Conservation (phyloP, 176 grass and related monocot species). For the Panicum miliaceum region DNA sequence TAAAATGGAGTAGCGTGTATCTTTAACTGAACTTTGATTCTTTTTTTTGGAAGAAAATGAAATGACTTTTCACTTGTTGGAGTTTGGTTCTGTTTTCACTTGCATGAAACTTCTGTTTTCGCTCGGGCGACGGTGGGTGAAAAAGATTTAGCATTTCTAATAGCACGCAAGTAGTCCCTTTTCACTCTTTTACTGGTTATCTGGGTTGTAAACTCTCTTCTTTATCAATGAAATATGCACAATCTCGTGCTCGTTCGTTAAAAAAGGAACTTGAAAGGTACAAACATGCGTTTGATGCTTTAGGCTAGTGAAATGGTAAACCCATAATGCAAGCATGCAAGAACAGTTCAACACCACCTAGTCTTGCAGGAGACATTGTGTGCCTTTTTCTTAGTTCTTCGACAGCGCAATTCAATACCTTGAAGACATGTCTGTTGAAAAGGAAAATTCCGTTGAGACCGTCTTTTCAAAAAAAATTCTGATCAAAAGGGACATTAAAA, state of each 20-base stretch:
- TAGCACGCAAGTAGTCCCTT: too few relatives aligned
- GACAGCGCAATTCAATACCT: not conserved
- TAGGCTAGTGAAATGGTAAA: slow-evolving; percentile 47
- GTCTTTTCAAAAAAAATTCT: slow-evolving; percentile 5
- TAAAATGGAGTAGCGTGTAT: slow-evolving; percentile 1
- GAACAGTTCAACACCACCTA: slow-evolving; percentile 29
- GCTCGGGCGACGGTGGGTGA: too few relatives aligned
- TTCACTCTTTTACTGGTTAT: too few relatives aligned
- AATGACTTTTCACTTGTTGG: not conserved
- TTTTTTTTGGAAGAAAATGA: slow-evolving; percentile 21
- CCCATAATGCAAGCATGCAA: slow-evolving; percentile 24
- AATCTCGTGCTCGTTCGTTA: too few relatives aligned
- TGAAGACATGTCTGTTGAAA: slow-evolving; percentile 19
- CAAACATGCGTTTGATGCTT: not conserved
- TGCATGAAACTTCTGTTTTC: not conserved
- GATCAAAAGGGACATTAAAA: slow-evolving; percentile 3
- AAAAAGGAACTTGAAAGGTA: not conserved
- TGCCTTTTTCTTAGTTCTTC: slow-evolving; percentile 7
- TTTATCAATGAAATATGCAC: too few relatives aligned
- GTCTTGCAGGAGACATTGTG: not conserved
- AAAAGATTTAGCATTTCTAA: too few relatives aligned
- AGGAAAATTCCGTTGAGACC: not conserved
- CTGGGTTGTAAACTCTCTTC: too few relatives aligned
- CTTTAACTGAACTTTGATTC: slow-evolving; percentile 10
- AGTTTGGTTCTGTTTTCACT: slow-evolving; percentile 21